Evolutionary conservation across 2,329 filamentous ascomycete species (phyloP).

Genomic region (Apiospora pterosperma): DNA sequence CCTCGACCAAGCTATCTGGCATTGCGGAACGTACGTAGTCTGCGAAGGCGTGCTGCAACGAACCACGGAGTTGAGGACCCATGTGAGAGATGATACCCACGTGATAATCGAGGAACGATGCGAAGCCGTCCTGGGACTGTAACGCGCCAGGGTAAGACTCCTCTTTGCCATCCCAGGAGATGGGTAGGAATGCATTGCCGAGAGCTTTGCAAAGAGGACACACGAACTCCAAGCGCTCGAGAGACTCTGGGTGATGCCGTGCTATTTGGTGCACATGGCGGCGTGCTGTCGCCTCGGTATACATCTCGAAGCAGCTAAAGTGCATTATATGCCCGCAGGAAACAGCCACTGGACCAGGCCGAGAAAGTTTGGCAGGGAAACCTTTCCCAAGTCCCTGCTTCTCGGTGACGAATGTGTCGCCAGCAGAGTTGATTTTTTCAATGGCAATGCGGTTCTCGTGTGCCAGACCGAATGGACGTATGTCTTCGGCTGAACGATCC

Average conservation of each 20-base stretch:
- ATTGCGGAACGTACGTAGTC: constrained; percentile 35
- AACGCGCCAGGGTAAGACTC: constrained; percentile 77
- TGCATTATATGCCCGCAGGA: constrained; percentile 99
- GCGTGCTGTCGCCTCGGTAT: constrained; percentile 77
- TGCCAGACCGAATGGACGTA: constrained; percentile 87
- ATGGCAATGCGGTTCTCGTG: constrained; percentile 79
- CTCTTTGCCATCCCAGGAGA: constrained; percentile 91
- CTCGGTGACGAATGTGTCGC: constrained; percentile 68
- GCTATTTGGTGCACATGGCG: constrained; percentile 92
- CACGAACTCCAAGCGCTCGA: constrained; percentile 81
- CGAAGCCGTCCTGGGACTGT: constrained; percentile 56
- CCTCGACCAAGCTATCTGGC: constrained; percentile 37
- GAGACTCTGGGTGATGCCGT: constrained; percentile 83
- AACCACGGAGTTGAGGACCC: constrained; percentile 29
- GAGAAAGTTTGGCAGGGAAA: constrained; percentile 67
- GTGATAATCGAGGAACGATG: constrained; percentile 63
- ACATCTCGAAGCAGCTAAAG: constrained; percentile 90
- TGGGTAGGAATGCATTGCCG: constrained; percentile 90
- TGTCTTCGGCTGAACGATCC: constrained; percentile 77
- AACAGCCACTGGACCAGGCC: constrained; percentile 76
- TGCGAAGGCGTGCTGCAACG: constrained; percentile 32
- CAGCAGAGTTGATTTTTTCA: constrained; percentile 70
- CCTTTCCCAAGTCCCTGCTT: constrained; percentile 85
- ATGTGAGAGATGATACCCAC: constrained; percentile 33
- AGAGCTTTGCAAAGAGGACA: constrained; percentile 96